Base-by-base conservation (phyloP, 208 protist genomes). In the Crithidia bombi region DNA sequence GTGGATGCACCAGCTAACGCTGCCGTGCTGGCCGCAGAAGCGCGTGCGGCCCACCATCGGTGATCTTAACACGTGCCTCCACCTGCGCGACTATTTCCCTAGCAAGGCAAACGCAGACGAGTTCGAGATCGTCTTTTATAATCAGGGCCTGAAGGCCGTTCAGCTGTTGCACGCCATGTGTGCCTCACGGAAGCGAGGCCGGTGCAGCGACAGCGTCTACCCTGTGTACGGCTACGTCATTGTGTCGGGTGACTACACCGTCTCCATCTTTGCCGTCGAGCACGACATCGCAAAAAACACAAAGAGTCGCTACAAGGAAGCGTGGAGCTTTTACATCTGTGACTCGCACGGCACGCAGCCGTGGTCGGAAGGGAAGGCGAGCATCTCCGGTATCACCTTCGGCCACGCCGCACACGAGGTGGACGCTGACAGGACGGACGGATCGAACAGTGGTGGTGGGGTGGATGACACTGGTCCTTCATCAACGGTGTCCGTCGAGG, bases 311-410 rank as follows among this genome's bases (percentile, higher is more conserved):
- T 90, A 89, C 61, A 41, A 43, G 15, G 70, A 90, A 55, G 81
- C 81, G 47, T 94, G 87, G 91, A 91, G 68, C 41, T 90, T 94
- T 35, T 94, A 87, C 67, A 86, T 96, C 19, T 90, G 85, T 44
- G 91, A 96, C 65, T 96, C 91, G 1, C 91, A 96, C 64, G 91
- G 88, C 3, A 93, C 89, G 26, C 89, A 93, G 70, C 91, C 91
- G 14, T 94, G 89, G 89, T 91, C 91, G n/a, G 69, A 70, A 12
- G 77, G 77, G 26, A 94, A 92, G 58, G 91, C 91, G 1, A 89
- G 85, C 55, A 39, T 96, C 38, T 87, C 74, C 14, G 86, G 86
- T 25, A 28, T 93, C 25, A 88, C 81, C 17, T 80, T 92, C 55
- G 83, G 78, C 2, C 35, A 73, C 73, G 41, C 49, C 55, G 50